Percentiles rank a stretch among this genome's conserved stretches.
Evolutionary conservation across 345 rosid species (phyloP).

Genomic region (Salix purpurea): DNA sequence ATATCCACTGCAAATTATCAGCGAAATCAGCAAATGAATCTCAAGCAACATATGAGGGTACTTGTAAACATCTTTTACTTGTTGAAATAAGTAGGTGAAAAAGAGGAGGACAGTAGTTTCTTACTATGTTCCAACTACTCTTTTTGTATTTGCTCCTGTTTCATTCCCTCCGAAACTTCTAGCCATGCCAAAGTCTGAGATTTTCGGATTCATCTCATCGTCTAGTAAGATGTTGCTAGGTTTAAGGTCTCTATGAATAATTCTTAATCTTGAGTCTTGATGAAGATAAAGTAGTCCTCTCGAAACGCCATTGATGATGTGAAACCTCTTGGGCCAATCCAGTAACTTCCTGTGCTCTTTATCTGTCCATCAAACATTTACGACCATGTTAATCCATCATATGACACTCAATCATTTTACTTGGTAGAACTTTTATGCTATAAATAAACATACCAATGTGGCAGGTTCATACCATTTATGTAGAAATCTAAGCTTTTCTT

Average conservation of each 20-base stretch:
- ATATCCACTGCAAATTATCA: background rate
- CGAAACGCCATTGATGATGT: background rate
- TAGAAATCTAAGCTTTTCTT: conserved; percentile 17
- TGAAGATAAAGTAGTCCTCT: background rate
- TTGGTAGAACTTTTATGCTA: too few species aligned
- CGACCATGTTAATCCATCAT: background rate
- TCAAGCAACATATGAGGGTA: background rate
- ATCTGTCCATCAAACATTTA: background rate
- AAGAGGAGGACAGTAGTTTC: background rate
- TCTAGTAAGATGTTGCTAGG: conserved; percentile 3
- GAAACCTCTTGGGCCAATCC: background rate
- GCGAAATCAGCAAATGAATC: background rate
- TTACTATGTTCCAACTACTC: conserved; percentile 4
- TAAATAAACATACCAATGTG: background rate
- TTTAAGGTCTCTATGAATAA: conserved; percentile 2
- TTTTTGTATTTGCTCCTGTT: background rate
- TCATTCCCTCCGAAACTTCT: background rate
- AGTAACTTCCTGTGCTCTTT: background rate
- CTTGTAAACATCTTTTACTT: background rate
- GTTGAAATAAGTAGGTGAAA: background rate
- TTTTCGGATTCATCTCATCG: background rate
- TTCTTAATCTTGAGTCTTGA: conserved; percentile 1
- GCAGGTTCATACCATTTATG: background rate
- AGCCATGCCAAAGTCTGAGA: conserved; percentile 4
- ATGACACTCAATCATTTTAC: background rate